Evolutionary conservation across 352 stramenopile species (phyloP).

Genomic region (Globisporangium mamillatum): DNA sequence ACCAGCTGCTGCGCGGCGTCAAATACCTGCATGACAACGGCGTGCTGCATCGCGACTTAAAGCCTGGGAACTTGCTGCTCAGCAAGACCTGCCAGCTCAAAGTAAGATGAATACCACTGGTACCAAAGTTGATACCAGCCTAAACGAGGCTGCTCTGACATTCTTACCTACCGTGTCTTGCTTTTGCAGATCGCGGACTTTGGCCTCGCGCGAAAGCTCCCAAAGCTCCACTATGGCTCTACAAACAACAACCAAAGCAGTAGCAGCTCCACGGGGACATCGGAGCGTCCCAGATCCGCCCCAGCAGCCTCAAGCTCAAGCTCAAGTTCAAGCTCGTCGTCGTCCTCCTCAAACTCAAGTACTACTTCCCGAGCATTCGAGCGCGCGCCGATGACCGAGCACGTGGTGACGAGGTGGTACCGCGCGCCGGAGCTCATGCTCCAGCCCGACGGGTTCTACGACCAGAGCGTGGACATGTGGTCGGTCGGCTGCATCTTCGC

Average conservation of each 20-base stretch:
- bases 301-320: constrained; percentile 25
- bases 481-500: constrained; percentile 83
- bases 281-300: constrained; percentile 47
- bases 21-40: constrained; percentile 77
- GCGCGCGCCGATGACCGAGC: constrained; percentile 66
- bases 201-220: constrained; percentile 62
- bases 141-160: background rate
- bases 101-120: constrained; percentile 6
- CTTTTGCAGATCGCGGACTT: constrained; percentile 62
- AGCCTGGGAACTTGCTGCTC: constrained; percentile 78
- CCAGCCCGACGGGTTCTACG: constrained; percentile 84
- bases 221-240: constrained; percentile 14
- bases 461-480: constrained; percentile 91
- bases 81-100: constrained; percentile 80
- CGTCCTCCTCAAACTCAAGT: background rate
- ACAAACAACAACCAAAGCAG: background rate
- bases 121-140: background rate
- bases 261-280: background rate
- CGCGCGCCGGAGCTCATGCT: constrained; percentile 90
- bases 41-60: constrained; percentile 80
- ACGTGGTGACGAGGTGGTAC: constrained; percentile 91
- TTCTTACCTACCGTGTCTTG: background rate
- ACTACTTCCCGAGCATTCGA: constrained; percentile 10
- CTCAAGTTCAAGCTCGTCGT: background rate
- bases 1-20: constrained; percentile 87